These are phyloP conservation scores for Phylloboletellus chloephorus DNA, from an alignment of 1,284 basidiomycete species.

Conservation along the genomic window DNA sequence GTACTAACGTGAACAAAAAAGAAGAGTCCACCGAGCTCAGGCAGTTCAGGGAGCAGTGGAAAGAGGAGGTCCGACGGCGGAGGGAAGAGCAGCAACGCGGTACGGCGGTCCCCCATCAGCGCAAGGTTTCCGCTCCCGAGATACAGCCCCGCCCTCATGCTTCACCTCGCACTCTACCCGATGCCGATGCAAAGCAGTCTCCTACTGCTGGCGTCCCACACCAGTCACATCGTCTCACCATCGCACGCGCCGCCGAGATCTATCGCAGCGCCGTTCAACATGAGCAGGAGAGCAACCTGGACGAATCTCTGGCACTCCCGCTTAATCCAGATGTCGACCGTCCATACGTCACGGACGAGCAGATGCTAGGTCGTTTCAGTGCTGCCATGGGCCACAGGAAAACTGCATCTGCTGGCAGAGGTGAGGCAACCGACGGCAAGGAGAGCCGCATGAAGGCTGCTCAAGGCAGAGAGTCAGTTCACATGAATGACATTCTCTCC, in stretches of 20 bases:
- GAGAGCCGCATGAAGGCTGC: slow-evolving; percentile 8
- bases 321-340: slow-evolving; percentile 66
- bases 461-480: slow-evolving; percentile 12
- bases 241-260: slow-evolving; percentile 52
- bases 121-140: slow-evolving; percentile 2
- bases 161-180: background rate
- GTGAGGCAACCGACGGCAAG: slow-evolving; percentile 17
- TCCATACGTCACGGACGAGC: slow-evolving; percentile 54
- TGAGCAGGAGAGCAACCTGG: slow-evolving; percentile 69
- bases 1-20: slow-evolving; percentile 2
- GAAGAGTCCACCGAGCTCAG: slow-evolving; percentile 51
- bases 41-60: slow-evolving; percentile 71
- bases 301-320: slow-evolving; percentile 77
- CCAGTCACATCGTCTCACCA: slow-evolving; percentile 18
- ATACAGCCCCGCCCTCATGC: background rate
- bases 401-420: slow-evolving; percentile 4
- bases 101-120: background rate
- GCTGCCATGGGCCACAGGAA: slow-evolving; percentile 19
- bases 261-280: slow-evolving; percentile 67
- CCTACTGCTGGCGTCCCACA: slow-evolving; percentile 7
- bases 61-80: slow-evolving; percentile 54
- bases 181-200: background rate
- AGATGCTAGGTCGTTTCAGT: slow-evolving; percentile 22
- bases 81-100: slow-evolving; percentile 24
- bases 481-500: slow-evolving; percentile 40